Conservation (phyloP, 768 basidiomycete genomes). For the Nevesoporus exiguus region DNA sequence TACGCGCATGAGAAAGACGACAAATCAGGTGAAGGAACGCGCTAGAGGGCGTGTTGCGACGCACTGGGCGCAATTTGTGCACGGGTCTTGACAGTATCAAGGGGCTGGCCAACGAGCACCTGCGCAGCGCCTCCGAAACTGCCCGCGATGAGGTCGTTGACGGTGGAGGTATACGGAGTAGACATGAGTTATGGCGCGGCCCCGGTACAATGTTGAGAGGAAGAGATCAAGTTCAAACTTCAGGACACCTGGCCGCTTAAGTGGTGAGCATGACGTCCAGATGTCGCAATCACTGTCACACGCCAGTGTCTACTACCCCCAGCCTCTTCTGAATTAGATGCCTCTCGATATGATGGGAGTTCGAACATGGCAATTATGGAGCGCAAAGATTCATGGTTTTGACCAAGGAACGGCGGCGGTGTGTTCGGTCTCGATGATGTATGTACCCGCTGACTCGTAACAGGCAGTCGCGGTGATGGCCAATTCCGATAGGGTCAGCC, state of each 20-base stretch:
- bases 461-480: too few relatives aligned
- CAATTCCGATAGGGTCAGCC: too few relatives aligned
- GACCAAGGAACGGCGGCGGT: too few relatives aligned
- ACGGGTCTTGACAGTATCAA: slow-evolving; percentile 86
- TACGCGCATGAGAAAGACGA: slow-evolving; percentile 4
- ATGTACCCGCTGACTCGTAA: too few relatives aligned
- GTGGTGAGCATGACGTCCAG: background rate
- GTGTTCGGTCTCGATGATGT: too few relatives aligned
- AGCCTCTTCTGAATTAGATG: too few relatives aligned
- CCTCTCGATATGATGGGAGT: background rate
- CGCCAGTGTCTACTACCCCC: background rate
- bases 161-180: slow-evolving; percentile 44
- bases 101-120: slow-evolving; percentile 90
- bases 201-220: background rate
- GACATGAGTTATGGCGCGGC: too few relatives aligned
- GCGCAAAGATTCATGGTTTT: too few relatives aligned
- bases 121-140: slow-evolving; percentile 93
- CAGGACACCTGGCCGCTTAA: background rate
- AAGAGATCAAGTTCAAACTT: background rate
- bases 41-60: slow-evolving; percentile 25
- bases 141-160: slow-evolving; percentile 84
- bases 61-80: slow-evolving; percentile 84
- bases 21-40: background rate
- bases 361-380: too few relatives aligned
- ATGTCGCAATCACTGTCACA: slow-evolving; percentile 4